phyloP scores from a whole-genome alignment of 2,329 filamentous ascomycete species.

The Apiospora saccharicola region DNA sequence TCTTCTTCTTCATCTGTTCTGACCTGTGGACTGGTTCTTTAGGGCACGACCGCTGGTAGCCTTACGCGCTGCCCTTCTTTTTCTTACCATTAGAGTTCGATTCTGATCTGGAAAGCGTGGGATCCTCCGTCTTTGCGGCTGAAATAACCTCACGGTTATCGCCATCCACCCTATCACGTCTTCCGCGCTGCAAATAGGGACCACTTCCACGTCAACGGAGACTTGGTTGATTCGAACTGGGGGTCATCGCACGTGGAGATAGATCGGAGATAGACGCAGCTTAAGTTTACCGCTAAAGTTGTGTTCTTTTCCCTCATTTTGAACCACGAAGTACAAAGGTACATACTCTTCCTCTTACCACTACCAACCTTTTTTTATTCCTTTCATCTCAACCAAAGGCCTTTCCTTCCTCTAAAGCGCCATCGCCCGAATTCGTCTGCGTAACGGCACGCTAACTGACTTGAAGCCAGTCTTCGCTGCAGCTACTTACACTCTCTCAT shows the following conservation, averaged over 20 bases:
- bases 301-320: background rate
- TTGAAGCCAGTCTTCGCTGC: background rate
- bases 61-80: background rate
- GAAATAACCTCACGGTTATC: background rate
- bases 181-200: background rate
- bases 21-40: background rate
- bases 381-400: background rate
- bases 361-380: background rate
- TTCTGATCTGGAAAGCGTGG: constrained; percentile 8
- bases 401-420: background rate
- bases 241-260: background rate
- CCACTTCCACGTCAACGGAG: background rate
- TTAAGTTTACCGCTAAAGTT: background rate
- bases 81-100: background rate
- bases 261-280: constrained; percentile 1
- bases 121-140: background rate
- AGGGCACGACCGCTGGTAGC: background rate
- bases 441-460: constrained; percentile 3
- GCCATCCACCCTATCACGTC: background rate
- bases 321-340: constrained; percentile 12
- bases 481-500: background rate
- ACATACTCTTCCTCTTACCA: background rate
- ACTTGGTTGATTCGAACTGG: background rate
- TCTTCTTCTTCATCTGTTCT: background rate
- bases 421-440: background rate